These are phyloP conservation scores for Tillandsia leiboldiana DNA, from an alignment of 176 grass and related monocot species.

Conservation along the genomic window DNA sequence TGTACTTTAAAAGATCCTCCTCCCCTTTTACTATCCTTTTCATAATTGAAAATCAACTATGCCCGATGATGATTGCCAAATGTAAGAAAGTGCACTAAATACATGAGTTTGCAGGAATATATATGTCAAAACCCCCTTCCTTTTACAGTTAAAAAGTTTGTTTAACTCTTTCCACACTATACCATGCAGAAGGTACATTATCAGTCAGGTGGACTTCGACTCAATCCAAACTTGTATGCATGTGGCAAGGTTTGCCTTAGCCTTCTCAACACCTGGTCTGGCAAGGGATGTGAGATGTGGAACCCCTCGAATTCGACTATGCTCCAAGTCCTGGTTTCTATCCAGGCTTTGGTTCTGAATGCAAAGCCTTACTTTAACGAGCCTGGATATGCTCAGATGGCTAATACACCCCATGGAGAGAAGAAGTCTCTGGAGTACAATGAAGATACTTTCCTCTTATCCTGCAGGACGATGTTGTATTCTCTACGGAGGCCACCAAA, in stretches of 20 bases:
- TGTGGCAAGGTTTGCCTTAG: slow-evolving; percentile 78
- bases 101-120: too few species aligned
- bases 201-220: slow-evolving; percentile 54
- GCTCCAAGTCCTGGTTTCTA: slow-evolving; percentile 64
- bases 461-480: slow-evolving; percentile 69
- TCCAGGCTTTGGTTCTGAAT: slow-evolving; percentile 81
- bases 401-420: slow-evolving; percentile 38
- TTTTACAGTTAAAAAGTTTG: slow-evolving; percentile 2
- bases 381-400: slow-evolving; percentile 28
- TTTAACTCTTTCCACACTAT: not conserved
- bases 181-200: slow-evolving; percentile 63
- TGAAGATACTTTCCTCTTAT: slow-evolving; percentile 53
- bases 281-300: slow-evolving; percentile 63
- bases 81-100: too few species aligned
- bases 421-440: slow-evolving; percentile 53
- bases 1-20: slow-evolving; percentile 37
- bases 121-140: not conserved
- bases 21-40: slow-evolving; percentile 18
- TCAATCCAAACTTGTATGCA: slow-evolving; percentile 79
- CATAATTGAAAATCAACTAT: too few species aligned
- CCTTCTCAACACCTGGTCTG: slow-evolving; percentile 69
- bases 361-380: slow-evolving; percentile 78
- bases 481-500: slow-evolving; percentile 54
- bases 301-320: slow-evolving; percentile 45
- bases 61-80: too few species aligned